A percentile compares a stretch with the other conserved stretches of the same genome.
Evolutionary conservation across 805 yeast species (phyloP).

Genomic region (Candida dajiaensis): DNA sequence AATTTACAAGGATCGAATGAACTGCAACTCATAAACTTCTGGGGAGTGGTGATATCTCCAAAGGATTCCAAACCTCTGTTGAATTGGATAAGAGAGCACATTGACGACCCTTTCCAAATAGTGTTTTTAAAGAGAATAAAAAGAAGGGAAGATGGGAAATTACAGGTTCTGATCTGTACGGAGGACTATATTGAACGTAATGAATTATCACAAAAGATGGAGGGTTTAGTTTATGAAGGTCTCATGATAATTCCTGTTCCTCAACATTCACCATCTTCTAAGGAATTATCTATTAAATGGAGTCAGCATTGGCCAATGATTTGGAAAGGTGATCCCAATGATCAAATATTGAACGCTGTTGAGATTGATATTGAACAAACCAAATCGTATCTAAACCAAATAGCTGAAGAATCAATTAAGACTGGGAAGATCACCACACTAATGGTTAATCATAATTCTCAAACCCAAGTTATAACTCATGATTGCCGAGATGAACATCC

Average conservation of each 20-base stretch:
- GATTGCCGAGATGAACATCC: conserved; percentile 46
- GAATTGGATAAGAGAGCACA: conserved; percentile 11
- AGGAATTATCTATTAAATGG: conserved; percentile 65
- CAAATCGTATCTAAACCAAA: conserved; percentile 23
- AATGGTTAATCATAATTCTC: conserved; percentile 52
- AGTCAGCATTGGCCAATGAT: conserved; percentile 79
- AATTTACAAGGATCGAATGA: conserved; percentile 16
- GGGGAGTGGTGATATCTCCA: conserved; percentile 44
- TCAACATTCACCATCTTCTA: conserved; percentile 56
- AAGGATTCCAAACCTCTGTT: not conserved
- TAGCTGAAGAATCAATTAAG: conserved; percentile 26
- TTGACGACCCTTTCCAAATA: conserved; percentile 23
- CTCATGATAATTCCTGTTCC: conserved; percentile 42
- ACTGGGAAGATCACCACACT: conserved; percentile 48
- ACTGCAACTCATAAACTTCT: conserved; percentile 31
- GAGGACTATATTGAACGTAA: conserved; percentile 25
- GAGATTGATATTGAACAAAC: conserved; percentile 42
- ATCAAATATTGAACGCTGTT: conserved; percentile 58
- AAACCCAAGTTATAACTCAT: conserved; percentile 22
- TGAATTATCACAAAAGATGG: conserved; percentile 20
- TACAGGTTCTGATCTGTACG: conserved; percentile 41
- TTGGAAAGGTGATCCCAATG: conserved; percentile 90
- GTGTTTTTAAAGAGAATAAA: conserved; percentile 51
- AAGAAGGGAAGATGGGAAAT: conserved; percentile 25
- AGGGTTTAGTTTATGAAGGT: conserved; percentile 16